Base-by-base conservation (phyloP, 805 yeast species). In the Candida germanica region DNA sequence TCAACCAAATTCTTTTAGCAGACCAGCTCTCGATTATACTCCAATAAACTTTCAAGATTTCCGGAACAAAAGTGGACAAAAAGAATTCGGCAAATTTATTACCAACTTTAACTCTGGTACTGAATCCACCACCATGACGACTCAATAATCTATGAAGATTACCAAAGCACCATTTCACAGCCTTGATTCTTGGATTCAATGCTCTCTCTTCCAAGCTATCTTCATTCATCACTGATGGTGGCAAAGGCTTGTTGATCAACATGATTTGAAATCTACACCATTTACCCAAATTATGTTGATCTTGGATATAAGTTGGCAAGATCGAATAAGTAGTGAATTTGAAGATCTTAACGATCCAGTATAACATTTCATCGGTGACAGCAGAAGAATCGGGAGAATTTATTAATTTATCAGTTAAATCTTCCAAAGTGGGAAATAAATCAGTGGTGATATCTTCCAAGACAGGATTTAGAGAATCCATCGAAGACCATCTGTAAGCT, bases 401-500 rank as follows among this genome's bases (percentile, higher is more conserved):
- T 36, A 65, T 40, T 31, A 66, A 53, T 30, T 51, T 48, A 5
- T 48, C 49, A 18, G 58, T 47, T 31, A 68, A 54, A 4, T 31
- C 30, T 42, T 66, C 71, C 43, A 68, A 55, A 6, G 49, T 31
- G 2, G 73, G 73, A 44, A 64, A 68, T 16, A 61, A 32, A 23
- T 58, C 59, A 16, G 43, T 47, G 8, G 70, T 46, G 8, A 66
- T 51, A 22, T 62, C 66, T 31, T 68, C 69, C 38, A 67, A 53
- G 11, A 67, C 61, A 2, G 71, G 69, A 45, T 67, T 67, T 1
- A 50, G 54, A 0, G 63, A 56, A 39, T 83, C 86, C 25, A 85
- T 57, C 10, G 59, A 56, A 3, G 62, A 50, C 59, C 63, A 67
- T 36, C 71, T 54, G 48, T 67, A 67, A 40, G 59, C 59, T 39